phyloP scores from a whole-genome alignment of 768 basidiomycete species.

The Xerocomellus amylosporus region DNA sequence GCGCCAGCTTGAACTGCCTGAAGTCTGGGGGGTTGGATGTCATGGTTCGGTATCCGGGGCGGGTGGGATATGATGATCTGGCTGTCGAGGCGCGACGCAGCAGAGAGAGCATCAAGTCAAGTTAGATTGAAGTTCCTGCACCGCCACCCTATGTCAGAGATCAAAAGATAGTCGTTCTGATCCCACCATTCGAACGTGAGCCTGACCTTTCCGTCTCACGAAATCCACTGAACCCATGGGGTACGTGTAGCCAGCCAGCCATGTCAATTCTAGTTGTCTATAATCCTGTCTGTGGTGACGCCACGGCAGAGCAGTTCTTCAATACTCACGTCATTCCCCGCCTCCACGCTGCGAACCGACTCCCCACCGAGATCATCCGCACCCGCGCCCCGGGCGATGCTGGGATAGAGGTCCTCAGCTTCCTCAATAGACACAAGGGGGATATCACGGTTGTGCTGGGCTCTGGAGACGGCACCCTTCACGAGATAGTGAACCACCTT shows the following conservation, averaged over 20 bases:
- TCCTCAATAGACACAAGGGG: constrained; percentile 35
- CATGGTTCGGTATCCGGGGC: constrained; percentile 21
- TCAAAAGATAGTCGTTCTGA: no score
- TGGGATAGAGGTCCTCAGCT: constrained; percentile 42
- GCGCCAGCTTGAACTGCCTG: constrained; percentile 78
- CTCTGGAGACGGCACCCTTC: constrained; percentile 91
- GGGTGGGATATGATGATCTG: neutral
- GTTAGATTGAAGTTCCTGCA: neutral
- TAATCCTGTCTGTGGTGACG: constrained; percentile 73
- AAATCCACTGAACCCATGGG: neutral
- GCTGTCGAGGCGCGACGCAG: constrained; percentile 8
- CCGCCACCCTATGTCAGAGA: no score
- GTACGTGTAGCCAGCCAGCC: neutral
- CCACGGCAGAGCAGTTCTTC: constrained; percentile 55
- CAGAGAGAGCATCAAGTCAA: constrained; percentile 11
- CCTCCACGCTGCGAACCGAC: constrained; percentile 40
- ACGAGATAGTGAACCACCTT: constrained; percentile 77
- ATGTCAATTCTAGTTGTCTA: constrained; percentile 63
- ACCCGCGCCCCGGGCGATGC: constrained; percentile 59
- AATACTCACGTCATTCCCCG: constrained; percentile 61
- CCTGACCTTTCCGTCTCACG: neutral
- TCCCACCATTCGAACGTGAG: constrained; percentile 7
- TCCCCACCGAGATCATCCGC: constrained; percentile 35
- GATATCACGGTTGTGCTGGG: constrained; percentile 53
- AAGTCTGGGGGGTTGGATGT: constrained; percentile 39